Percentiles rank a stretch among this genome's conserved stretches.
phyloP scores from a whole-genome alignment of 345 rosid genomes.

The Euclidium syriacum region DNA sequence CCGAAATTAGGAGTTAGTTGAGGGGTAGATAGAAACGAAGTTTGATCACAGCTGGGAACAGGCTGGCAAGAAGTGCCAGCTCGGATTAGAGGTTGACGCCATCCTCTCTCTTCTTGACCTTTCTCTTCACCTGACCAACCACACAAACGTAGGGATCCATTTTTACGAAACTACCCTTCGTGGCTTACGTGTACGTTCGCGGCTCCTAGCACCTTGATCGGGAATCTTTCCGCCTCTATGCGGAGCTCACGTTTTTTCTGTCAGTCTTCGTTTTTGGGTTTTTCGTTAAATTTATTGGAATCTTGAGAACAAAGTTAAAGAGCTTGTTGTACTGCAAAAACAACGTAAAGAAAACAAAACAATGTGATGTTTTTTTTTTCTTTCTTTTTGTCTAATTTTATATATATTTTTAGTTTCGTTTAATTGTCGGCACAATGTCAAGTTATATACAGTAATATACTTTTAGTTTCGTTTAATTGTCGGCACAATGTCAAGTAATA shows the following conservation, averaged over 20 bases:
- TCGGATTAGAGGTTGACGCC: constrained; percentile 33
- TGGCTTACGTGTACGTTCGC: constrained; percentile 21
- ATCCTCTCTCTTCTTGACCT: constrained; percentile 21
- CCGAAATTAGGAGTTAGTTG: constrained; percentile 2
- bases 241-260: constrained; percentile 30
- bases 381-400: no score
- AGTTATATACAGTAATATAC: no score
- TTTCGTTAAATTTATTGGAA: background rate
- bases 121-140: constrained; percentile 35
- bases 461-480: no score
- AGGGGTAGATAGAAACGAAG: constrained; percentile 14
- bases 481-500: no score
- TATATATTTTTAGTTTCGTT: no score
- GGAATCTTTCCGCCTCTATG: constrained; percentile 28
- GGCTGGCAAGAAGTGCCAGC: constrained; percentile 45
- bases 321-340: background rate
- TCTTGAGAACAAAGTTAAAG: background rate
- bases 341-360: no score
- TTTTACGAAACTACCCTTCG: constrained; percentile 5
- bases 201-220: constrained; percentile 12
- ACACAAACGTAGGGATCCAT: constrained; percentile 27
- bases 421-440: no score
- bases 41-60: constrained; percentile 53
- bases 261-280: constrained; percentile 3
- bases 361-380: no score